Conservation (phyloP, 2,329 filamentous ascomycete species). For the Colletotrichum sansevieriae region DNA sequence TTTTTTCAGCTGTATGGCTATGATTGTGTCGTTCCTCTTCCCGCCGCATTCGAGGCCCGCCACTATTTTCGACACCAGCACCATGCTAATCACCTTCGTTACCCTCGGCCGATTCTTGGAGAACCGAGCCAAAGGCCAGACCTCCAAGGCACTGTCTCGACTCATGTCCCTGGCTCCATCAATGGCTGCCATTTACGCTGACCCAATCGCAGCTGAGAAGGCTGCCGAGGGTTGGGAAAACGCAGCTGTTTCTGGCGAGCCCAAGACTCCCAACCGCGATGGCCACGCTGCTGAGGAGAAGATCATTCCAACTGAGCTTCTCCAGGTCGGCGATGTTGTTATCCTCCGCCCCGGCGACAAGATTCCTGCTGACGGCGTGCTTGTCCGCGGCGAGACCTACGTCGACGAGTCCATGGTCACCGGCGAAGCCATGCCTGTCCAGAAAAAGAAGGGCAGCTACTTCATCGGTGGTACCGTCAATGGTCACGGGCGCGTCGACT, state of each 20-base stretch:
- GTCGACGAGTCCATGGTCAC: slow-evolving; percentile 99
- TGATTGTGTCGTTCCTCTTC: slow-evolving; percentile 84
- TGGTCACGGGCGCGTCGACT: slow-evolving; percentile 89
- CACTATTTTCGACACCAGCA: slow-evolving; percentile 97
- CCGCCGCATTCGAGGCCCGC: slow-evolving; percentile 83
- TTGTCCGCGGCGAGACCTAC: slow-evolving; percentile 91
- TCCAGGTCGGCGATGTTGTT: slow-evolving; percentile 94
- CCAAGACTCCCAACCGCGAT: slow-evolving; percentile 60
- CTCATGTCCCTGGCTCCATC: slow-evolving; percentile 97
- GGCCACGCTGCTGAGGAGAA: slow-evolving; percentile 82
- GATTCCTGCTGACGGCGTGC: slow-evolving; percentile 90
- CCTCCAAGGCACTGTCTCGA: slow-evolving; percentile 90
- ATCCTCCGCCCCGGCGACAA: slow-evolving; percentile 95
- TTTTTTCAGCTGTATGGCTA: slow-evolving; percentile 91
- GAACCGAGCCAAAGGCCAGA: slow-evolving; percentile 95
- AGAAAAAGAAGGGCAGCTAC: slow-evolving; percentile 83
- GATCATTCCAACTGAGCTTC: slow-evolving; percentile 91
- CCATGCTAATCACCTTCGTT: slow-evolving; percentile 98
- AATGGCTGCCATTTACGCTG: slow-evolving; percentile 96
- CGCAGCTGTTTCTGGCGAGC: slow-evolving; percentile 54
- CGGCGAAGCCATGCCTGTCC: slow-evolving; percentile 94
- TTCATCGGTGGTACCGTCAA: slow-evolving; percentile 97
- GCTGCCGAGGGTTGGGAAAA: slow-evolving; percentile 82
- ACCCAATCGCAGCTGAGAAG: slow-evolving; percentile 94
- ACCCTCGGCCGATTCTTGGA: slow-evolving; percentile 91